Evolutionary conservation across 257 asterid genomes (phyloP), one percentile per base, ranked within the genome.

Genomic region (Coffea canephora): DNA sequence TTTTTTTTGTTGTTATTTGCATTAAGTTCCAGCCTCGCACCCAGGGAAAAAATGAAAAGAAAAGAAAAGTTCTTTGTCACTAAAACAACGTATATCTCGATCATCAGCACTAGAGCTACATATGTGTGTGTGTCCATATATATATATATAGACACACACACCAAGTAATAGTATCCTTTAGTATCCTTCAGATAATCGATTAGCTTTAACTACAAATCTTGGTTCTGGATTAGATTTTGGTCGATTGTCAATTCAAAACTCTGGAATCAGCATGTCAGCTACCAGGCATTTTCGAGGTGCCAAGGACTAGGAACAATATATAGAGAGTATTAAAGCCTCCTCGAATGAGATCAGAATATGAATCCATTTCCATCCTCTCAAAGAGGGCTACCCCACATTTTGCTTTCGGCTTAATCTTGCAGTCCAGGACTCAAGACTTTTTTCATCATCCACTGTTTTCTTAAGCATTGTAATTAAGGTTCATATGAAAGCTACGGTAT

Each of bases 211-310:
- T 14, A 25, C 41, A 23, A 50, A 66, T 66, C 49, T 65, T 77
- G 54, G 3, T 75, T 41, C 55, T 48, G 23, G 77, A 81, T 77
- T 50, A 67, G 75, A 77, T 77, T 21, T 50, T 62, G 6, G 18
- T 39, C 14, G 68, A 16, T 19, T 59, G 39, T 71, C 16, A 54
- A 65, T 13, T 6, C 68, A 82, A 49, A 65, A 5, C 45, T 77
- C 76, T n/a, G 31, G 72, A 69, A 75, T 16, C 52, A 55, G 84
- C 70, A 76, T 62, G 80, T 46, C 43, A 50, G 39, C 62, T n/a
- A 36, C 69, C 34, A 27, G 15, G 79, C 45, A 75, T 59, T 76
- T 80, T 11, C 31, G 15, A 34, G 74, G 71, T 57, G 69, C 18
- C 25, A 5, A 57, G 6, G 43, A 31, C 81, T 45, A 78, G 77